Evolutionary conservation across 208 protist species (phyloP).

Genomic region (Wallacemonas rigidus): DNA sequence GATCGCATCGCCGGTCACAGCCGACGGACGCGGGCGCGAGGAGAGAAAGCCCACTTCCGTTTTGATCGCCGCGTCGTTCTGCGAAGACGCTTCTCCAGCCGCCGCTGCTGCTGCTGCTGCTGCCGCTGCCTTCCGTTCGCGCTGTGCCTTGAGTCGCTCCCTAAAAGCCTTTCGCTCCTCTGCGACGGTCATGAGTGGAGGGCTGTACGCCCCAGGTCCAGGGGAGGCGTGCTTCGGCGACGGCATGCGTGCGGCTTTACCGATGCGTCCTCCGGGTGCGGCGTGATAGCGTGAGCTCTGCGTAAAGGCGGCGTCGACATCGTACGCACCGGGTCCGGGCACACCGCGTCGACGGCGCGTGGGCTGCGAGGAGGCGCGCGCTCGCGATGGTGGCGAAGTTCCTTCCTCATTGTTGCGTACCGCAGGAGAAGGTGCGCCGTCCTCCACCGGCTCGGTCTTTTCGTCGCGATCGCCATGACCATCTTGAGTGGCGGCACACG

Average conservation of each 20-base stretch:
- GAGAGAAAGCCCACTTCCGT: slow-evolving; percentile 14
- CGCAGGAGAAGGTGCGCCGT: not conserved
- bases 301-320: slow-evolving; percentile 44
- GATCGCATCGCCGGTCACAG: not conserved
- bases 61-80: not conserved
- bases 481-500: not conserved
- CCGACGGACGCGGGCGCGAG: slow-evolving; percentile 1
- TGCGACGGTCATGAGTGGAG: slow-evolving; percentile 8
- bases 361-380: not conserved
- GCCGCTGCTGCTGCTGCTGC: not conserved
- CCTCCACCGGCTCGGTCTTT: not conserved
- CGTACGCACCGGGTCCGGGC: slow-evolving; percentile 70
- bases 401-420: not conserved
- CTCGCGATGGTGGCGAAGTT: too few species aligned
- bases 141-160: not conserved
- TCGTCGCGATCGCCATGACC: not conserved
- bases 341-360: slow-evolving; percentile 5
- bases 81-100: not conserved
- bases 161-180: slow-evolving; percentile 14
- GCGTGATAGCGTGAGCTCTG: slow-evolving; percentile 23
- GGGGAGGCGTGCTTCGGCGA: slow-evolving; percentile 23
- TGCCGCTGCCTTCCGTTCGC: not conserved
- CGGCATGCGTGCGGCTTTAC: slow-evolving; percentile 31
- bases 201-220: slow-evolving; percentile 24
- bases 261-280: slow-evolving; percentile 19